Conservation (phyloP, 768 basidiomycete species). For the Fibroporia radiculosa region DNA sequence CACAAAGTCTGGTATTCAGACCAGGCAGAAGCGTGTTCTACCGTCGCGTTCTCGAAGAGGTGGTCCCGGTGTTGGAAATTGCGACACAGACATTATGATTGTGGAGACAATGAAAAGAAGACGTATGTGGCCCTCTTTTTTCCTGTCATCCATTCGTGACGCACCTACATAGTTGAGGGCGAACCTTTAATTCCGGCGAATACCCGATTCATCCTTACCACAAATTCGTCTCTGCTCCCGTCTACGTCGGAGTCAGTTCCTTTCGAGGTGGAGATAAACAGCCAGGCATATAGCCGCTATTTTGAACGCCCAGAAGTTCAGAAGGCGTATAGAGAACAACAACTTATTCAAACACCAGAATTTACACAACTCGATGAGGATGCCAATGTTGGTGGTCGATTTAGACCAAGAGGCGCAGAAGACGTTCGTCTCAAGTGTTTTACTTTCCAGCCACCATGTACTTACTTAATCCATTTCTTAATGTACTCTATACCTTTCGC, state of each 20-base stretch:
- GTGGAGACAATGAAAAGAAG: constrained; percentile 72
- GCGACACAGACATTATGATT: constrained; percentile 78
- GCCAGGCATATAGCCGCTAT: constrained; percentile 58
- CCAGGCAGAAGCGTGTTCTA: constrained; percentile 69
- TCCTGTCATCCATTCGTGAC: constrained; percentile 2
- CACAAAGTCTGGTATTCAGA: constrained; percentile 14
- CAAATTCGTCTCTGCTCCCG: constrained; percentile 48
- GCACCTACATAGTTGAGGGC: constrained; percentile 46
- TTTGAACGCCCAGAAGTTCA: constrained; percentile 76
- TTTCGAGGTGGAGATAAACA: constrained; percentile 40
- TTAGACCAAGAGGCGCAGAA: constrained; percentile 60
- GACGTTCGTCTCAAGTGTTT: constrained; percentile 45
- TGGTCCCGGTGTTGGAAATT: constrained; percentile 72
- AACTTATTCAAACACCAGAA: constrained; percentile 72
- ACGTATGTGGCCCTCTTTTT: constrained; percentile 40
- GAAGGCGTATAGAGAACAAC: constrained; percentile 59
- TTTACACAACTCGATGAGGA: constrained; percentile 41
- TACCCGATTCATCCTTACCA: constrained; percentile 67
- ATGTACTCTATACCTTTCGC: constrained; percentile 3
- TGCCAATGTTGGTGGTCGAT: constrained; percentile 55
- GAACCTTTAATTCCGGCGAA: constrained; percentile 62
- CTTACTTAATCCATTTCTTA: constrained; percentile 8
- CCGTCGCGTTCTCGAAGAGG: constrained; percentile 77
- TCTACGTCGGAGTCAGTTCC: constrained; percentile 30
- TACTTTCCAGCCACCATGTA: constrained; percentile 1